Evolutionary conservation across 2,329 filamentous ascomycete species (phyloP), one percentile per base, ranked within the genome.

Genomic region (Hypoxylon sp.): DNA sequence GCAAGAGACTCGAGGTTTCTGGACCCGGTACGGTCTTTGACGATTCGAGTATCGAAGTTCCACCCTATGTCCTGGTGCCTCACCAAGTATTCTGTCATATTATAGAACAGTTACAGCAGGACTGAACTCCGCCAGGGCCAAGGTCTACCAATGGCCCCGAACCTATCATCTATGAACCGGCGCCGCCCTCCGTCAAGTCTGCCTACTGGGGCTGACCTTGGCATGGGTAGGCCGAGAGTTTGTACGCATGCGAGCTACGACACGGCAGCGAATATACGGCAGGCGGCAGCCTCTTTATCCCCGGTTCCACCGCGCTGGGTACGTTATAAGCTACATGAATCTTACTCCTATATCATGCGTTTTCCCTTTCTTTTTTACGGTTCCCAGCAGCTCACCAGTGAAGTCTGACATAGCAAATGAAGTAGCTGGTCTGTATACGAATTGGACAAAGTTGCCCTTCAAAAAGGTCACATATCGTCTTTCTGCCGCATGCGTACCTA

Each of bases 201-300:
- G 27, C 52, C 55, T 58, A 46, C 54, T 52, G 50, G 55, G 50
- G 49, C 55, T 48, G 13, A 46, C 24, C 58, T 58, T 61, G 58
- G 49, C 49, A 23, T 23, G 38, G 40, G 7, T 10, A 17, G 33
- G 15, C 31, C 45, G 13, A 15, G 29, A 35, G n/a, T 21, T 15
- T 29, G 7, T 15, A 24, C 18, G 15, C 47, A 46, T 26, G 46
- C 47, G 33, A 51, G 27, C 21, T 45, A 41, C 33, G 23, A 48
- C 10, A 7, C 42, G 18, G 11, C 31, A 13, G 18, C 49, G n/a
- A 29, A 21, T 52, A 18, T 21, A 40, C 24, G 18, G 17, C 45
- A 11, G 33, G 20, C 17, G 18, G 18, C 29, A 41, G 46, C 17
- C 43, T 33, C 24, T 40, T 15, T 41, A 51, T 41, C 29, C 37